Evolutionary conservation across 2,329 filamentous ascomycete species (phyloP).

Genomic region (Colletotrichum truncatum): DNA sequence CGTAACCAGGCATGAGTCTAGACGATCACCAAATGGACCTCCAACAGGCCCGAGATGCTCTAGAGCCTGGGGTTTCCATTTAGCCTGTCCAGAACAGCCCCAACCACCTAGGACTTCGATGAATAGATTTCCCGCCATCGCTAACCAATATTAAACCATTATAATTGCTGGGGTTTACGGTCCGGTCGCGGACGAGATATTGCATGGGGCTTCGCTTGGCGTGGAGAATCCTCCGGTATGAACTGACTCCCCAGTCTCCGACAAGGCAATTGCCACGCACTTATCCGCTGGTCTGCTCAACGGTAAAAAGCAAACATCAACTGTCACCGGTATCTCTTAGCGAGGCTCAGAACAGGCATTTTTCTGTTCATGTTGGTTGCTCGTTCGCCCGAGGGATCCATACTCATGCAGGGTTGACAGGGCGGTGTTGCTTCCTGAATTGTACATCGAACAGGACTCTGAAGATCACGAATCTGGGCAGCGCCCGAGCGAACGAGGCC

Average conservation of each 20-base stretch:
- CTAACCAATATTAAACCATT: conserved; percentile 3
- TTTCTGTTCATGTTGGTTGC: background rate
- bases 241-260: background rate
- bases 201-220: conserved; percentile 25
- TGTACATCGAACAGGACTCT: background rate
- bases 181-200: conserved; percentile 26
- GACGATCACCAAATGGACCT: conserved; percentile 29
- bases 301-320: conserved; percentile 23
- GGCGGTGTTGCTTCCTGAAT: background rate
- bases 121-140: conserved; percentile 22
- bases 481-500: background rate
- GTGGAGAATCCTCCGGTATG: conserved; percentile 30
- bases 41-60: conserved; percentile 10
- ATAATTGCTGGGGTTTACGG: conserved; percentile 10
- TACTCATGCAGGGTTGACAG: background rate
- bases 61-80: conserved; percentile 12
- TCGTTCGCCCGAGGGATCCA: background rate
- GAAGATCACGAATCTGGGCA: conserved; percentile 3
- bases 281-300: background rate
- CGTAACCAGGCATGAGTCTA: conserved; percentile 28
- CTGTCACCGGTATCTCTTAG: background rate
- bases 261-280: background rate
- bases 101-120: conserved; percentile 8
- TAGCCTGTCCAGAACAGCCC: conserved; percentile 19
- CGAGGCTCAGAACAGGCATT: background rate